Evolutionary conservation across 1,284 basidiomycete genomes (phyloP).

Genomic region (Heterobasidion irregulare): DNA sequence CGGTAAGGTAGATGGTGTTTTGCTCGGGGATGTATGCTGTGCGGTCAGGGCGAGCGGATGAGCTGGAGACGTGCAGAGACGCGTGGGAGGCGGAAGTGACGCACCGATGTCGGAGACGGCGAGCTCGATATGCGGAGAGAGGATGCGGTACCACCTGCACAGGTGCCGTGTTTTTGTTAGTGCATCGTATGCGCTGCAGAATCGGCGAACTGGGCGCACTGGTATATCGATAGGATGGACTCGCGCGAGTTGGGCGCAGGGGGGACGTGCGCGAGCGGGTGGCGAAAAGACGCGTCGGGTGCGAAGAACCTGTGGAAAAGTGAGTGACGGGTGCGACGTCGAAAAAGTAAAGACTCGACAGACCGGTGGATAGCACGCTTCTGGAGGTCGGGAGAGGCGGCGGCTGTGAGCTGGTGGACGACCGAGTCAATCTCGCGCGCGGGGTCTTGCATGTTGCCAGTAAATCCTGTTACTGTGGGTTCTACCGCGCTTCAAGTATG

Average conservation of each 20-base stretch:
- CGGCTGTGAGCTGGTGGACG: slow-evolving; percentile 32
- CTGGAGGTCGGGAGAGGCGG: slow-evolving; percentile 41
- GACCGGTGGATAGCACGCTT: slow-evolving; percentile 31
- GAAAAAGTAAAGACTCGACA: not conserved
- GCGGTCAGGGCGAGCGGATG: too few relatives aligned
- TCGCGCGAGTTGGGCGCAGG: slow-evolving; percentile 39
- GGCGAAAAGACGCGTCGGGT: slow-evolving; percentile 41
- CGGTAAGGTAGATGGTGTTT: slow-evolving; percentile 34
- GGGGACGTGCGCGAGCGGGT: slow-evolving; percentile 41
- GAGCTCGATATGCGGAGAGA: slow-evolving; percentile 40
- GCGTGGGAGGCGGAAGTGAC: slow-evolving; percentile 11
- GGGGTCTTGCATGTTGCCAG: slow-evolving; percentile 42
- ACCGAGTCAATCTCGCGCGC: slow-evolving; percentile 37
- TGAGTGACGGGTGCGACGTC: not conserved
- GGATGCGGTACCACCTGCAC: slow-evolving; percentile 48
- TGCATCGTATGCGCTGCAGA: too few relatives aligned
- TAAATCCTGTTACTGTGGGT: too few relatives aligned
- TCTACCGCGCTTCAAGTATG: too few relatives aligned
- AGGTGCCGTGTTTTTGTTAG: not conserved
- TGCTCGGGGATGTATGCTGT: slow-evolving; percentile 34
- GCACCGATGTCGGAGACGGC: slow-evolving; percentile 34
- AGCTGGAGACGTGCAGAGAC: not conserved
- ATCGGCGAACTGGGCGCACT: slow-evolving; percentile 22
- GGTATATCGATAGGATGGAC: slow-evolving; percentile 42
- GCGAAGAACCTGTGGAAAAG: slow-evolving; percentile 31